A percentile compares a stretch with the other conserved stretches of the same genome.
These are phyloP conservation scores for Curvularia verruculosa DNA, from an alignment of 2,329 filamentous ascomycete genomes.

Conservation along the genomic window DNA sequence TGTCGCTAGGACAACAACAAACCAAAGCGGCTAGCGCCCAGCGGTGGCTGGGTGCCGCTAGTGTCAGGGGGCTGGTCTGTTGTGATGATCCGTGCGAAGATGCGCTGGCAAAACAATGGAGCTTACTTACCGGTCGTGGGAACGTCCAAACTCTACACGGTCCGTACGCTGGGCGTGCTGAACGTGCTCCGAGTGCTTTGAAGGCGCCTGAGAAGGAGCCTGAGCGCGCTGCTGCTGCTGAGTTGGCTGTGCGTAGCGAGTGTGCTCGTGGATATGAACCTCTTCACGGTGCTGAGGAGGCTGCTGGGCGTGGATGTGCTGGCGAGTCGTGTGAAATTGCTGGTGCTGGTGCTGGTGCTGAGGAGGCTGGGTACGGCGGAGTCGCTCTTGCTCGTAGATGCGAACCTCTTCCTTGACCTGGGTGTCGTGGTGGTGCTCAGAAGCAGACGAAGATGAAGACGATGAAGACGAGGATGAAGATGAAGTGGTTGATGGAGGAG, in stretches of 20 bases:
- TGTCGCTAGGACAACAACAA: slow-evolving; percentile 51
- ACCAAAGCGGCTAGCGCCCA: slow-evolving; percentile 43
- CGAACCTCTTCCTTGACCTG: slow-evolving; percentile 85
- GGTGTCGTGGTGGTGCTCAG: slow-evolving; percentile 55
- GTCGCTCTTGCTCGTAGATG: slow-evolving; percentile 77
- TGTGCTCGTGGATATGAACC: slow-evolving; percentile 15
- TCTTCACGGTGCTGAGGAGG: slow-evolving; percentile 33
- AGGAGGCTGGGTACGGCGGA: slow-evolving; percentile 69
- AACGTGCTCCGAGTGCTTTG: slow-evolving; percentile 14
- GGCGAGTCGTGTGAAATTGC: slow-evolving; percentile 3
- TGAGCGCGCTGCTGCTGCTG: slow-evolving; percentile 23
- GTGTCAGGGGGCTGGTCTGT: slow-evolving; percentile 44
- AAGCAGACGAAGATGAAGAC: slow-evolving; percentile 6
- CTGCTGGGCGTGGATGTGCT: slow-evolving; percentile 9
- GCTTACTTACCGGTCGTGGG: slow-evolving; percentile 41
- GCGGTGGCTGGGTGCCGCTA: slow-evolving; percentile 41
- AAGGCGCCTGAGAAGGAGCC: slow-evolving; percentile 1
- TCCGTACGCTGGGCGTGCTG: slow-evolving; percentile 24
- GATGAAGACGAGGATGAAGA: slow-evolving; percentile 33
- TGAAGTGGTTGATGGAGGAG: slow-evolving; percentile 6
- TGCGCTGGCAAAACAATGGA: slow-evolving; percentile 38
- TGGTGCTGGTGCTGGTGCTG: slow-evolving; percentile 3
- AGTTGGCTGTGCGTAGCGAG: slow-evolving; percentile 9
- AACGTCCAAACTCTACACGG: slow-evolving; percentile 35
- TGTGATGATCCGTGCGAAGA: slow-evolving; percentile 38